Evolutionary conservation across 2,329 filamentous ascomycete genomes (phyloP), one percentile per base, ranked within the genome.

Genomic region (Thelonectria rubi): DNA sequence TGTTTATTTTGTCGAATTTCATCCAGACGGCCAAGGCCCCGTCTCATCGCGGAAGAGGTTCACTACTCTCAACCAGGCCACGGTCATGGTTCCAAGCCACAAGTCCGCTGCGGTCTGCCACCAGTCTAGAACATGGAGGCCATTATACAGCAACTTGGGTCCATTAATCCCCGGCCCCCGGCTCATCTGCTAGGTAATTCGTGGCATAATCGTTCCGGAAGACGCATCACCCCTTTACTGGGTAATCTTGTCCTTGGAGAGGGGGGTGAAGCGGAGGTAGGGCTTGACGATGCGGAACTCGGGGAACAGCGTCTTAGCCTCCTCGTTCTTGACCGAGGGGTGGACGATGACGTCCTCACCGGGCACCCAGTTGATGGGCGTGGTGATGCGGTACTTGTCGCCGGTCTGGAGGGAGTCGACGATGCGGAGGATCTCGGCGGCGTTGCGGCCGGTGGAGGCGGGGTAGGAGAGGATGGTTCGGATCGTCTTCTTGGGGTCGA

Each of bases 321-420:
- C 90, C 78, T 92, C 91, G 65, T 92, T 93, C 77, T 87, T 90
- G 76, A 97, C 88, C 64, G 83, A 84, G 48, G 93, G 92, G 75
- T 93, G 92, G 65, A 97, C 91, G 75, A 97, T 97, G 70, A 97
- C 94, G 76, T 97, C 93, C 73, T 97, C 91, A 56, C 93, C 93
- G 46, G 88, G 88, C 40, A 89, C 83, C 93, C 93, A 97, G 84
- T 97, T 91, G 79, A 97, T 94, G 51, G 93, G 93, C 58, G 92
- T 95, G 68, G 91, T 93, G 75, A 97, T 82, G 72, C 90, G 91
- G 86, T 94, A 88, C 86, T 92, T 93, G 82, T 97, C 94, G 62
- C 90, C 92, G 45, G 88, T 88, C 84, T 93, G 90, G 67, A 93
- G 86, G 59, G 90, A 91, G 82, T 93, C 90, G 77, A 93, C 80